Evolutionary conservation across 495 filamentous ascomycete species (phyloP).

Genomic region (Geoglossum glabrum): DNA sequence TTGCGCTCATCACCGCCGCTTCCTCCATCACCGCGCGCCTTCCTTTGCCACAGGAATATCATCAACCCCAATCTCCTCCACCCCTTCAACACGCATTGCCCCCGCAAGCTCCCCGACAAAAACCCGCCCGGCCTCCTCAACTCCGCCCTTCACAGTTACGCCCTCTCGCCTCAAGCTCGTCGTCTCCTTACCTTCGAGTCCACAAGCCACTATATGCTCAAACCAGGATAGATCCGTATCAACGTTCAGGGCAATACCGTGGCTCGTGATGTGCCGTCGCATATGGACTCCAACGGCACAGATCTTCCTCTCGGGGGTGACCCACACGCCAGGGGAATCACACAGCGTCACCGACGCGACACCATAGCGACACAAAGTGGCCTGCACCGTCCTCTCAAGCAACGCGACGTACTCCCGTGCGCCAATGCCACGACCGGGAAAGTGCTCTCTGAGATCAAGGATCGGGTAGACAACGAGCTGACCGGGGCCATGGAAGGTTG

Average conservation of each 20-base stretch:
- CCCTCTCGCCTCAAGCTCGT: slow-evolving; percentile 35
- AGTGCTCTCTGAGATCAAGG: slow-evolving; percentile 44
- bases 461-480: slow-evolving; percentile 83
- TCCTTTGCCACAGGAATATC: background rate
- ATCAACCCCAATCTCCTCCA: background rate
- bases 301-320: slow-evolving; percentile 45
- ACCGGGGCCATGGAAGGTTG: slow-evolving; percentile 88
- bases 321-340: slow-evolving; percentile 69
- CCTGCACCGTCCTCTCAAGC: slow-evolving; percentile 57
- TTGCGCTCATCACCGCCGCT: background rate
- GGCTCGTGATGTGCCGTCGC: slow-evolving; percentile 61
- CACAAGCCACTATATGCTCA: slow-evolving; percentile 67
- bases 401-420: slow-evolving; percentile 49
- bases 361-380: slow-evolving; percentile 32
- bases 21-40: background rate
- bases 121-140: slow-evolving; percentile 10
- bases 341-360: slow-evolving; percentile 29
- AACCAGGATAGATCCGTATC: slow-evolving; percentile 49
- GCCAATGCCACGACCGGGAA: slow-evolving; percentile 19
- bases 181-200: slow-evolving; percentile 52
- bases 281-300: slow-evolving; percentile 80
- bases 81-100: slow-evolving; percentile 7
- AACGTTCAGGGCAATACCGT: slow-evolving; percentile 74
- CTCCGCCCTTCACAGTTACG: slow-evolving; percentile 6
- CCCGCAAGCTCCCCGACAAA: slow-evolving; percentile 10